These are phyloP conservation scores for Chytriomyces sp. DNA, from an alignment of 192 early-diverging fungal species.

Conservation along the genomic window DNA sequence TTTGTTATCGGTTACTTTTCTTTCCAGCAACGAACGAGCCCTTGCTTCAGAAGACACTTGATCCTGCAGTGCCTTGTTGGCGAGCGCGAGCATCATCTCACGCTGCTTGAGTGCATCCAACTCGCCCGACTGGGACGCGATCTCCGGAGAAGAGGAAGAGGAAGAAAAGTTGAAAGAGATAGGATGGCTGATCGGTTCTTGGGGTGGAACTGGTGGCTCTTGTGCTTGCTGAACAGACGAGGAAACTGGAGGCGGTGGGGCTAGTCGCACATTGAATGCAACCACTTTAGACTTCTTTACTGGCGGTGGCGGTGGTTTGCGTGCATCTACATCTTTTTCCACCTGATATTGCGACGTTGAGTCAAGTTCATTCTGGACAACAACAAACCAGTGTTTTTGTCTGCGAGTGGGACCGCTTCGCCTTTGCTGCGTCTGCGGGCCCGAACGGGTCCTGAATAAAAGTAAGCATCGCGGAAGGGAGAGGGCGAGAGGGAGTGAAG, in stretches of 20 bases:
- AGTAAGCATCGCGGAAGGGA: too few species aligned
- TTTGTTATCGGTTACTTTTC: too few species aligned
- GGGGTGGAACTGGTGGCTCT: neutral
- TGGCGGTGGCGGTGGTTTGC: too few species aligned
- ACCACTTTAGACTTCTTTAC: neutral
- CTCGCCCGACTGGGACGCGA: too few species aligned
- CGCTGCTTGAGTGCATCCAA: neutral
- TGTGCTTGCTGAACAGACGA: neutral
- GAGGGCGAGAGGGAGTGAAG: too few species aligned
- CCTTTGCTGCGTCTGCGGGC: too few species aligned
- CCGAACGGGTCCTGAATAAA: too few species aligned
- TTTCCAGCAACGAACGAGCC: neutral
- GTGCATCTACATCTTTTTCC: too few species aligned
- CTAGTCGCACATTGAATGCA: neutral
- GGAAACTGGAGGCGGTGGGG: neutral
- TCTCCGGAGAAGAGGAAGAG: neutral
- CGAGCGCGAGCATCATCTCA: constrained; percentile 11
- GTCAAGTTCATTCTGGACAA: too few species aligned
- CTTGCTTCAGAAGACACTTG: constrained; percentile 1
- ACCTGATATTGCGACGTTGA: too few species aligned
- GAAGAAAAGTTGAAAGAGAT: neutral
- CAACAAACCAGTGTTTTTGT: too few species aligned
- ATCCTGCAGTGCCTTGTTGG: constrained; percentile 11
- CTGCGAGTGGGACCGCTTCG: too few species aligned
- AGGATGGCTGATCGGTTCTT: neutral